These are phyloP conservation scores for Ceratocystiopsis sp. DNA, from an alignment of 2,329 filamentous ascomycete genomes.

Conservation along the genomic window DNA sequence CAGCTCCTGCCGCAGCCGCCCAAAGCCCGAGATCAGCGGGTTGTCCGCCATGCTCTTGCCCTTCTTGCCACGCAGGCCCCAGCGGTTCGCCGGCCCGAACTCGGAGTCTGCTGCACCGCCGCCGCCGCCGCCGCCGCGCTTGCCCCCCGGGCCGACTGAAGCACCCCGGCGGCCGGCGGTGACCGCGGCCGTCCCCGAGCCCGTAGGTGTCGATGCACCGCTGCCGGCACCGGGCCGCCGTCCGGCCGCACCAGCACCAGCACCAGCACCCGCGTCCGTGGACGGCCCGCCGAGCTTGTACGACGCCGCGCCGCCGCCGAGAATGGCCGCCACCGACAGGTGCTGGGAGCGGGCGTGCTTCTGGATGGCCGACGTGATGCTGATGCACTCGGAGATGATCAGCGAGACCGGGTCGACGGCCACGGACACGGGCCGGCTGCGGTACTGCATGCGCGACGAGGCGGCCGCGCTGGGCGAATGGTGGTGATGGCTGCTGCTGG, in stretches of 20 bases:
- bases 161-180: background rate
- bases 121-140: conserved; percentile 38
- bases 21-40: conserved; percentile 87
- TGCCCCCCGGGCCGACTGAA: conserved; percentile 16
- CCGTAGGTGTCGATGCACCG: background rate
- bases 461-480: conserved; percentile 5
- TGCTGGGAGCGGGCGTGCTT: conserved; percentile 94
- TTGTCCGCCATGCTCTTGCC: conserved; percentile 97
- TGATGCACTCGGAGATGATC: conserved; percentile 97
- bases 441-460: conserved; percentile 36
- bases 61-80: conserved; percentile 87
- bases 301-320: conserved; percentile 46
- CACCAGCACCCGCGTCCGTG: background rate
- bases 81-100: conserved; percentile 56
- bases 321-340: conserved; percentile 86
- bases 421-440: conserved; percentile 51
- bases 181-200: background rate
- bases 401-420: conserved; percentile 82
- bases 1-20: conserved; percentile 72
- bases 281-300: conserved; percentile 4
- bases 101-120: conserved; percentile 19
- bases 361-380: conserved; percentile 93
- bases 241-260: background rate
- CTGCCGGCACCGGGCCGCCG: background rate
- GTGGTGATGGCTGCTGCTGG: too few species aligned